Percentiles rank a stretch among this genome's conserved stretches.
These are phyloP conservation scores for Botrytis hyacinthi DNA, from an alignment of 2,329 filamentous ascomycete genomes.

Conservation along the genomic window DNA sequence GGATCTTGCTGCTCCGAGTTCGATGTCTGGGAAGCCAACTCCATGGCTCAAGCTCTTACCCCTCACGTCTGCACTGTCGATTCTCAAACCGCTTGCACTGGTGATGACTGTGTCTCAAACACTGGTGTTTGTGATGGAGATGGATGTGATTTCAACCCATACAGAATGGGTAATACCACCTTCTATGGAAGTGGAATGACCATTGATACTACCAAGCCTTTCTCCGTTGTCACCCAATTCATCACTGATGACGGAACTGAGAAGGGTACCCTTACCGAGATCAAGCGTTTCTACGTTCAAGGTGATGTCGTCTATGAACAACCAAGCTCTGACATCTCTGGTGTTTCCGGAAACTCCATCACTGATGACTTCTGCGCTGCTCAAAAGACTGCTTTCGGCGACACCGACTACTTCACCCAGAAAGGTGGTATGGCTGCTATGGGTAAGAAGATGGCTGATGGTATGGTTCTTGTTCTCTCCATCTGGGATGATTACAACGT, in stretches of 20 bases:
- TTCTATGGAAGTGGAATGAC: constrained; percentile 55
- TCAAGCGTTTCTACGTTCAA: constrained; percentile 57
- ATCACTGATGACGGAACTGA: constrained; percentile 49
- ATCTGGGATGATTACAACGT: constrained; percentile 55
- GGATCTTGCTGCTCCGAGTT: constrained; percentile 63
- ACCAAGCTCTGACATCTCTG: constrained; percentile 44
- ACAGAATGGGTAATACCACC: constrained; percentile 52
- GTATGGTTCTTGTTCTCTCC: constrained; percentile 62
- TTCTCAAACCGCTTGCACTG: constrained; percentile 36
- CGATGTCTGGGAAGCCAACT: constrained; percentile 64
- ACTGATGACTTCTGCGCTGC: constrained; percentile 41
- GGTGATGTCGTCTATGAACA: constrained; percentile 48
- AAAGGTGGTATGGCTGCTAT: constrained; percentile 56
- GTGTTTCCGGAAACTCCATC: constrained; percentile 51
- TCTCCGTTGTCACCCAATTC: constrained; percentile 61
- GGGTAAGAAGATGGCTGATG: constrained; percentile 50
- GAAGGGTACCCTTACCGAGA: constrained; percentile 50
- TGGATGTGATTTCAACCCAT: constrained; percentile 60
- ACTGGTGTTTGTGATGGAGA: constrained; percentile 50
- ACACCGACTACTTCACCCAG: constrained; percentile 50
- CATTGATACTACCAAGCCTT: constrained; percentile 50
- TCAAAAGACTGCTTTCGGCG: constrained; percentile 52
- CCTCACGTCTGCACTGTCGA: constrained; percentile 53
- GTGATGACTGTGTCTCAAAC: neutral
- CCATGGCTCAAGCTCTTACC: constrained; percentile 54